phyloP scores from a whole-genome alignment of 2,329 filamentous ascomycete species.

The Ophiocordyceps unilateralis region DNA sequence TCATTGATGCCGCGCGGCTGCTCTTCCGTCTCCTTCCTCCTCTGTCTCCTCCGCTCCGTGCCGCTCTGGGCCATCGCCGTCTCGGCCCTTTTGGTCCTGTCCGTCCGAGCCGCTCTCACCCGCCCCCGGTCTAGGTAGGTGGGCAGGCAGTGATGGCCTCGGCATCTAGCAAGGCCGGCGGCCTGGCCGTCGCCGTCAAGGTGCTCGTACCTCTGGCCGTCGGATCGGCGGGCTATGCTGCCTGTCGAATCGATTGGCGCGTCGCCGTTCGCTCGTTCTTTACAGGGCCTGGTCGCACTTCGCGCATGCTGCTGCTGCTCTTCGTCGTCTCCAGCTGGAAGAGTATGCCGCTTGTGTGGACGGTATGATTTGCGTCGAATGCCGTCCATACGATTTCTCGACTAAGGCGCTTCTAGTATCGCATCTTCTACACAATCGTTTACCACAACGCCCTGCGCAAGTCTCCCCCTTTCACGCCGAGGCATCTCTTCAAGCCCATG shows the following conservation, averaged over 20 bases:
- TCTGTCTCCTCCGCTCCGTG: background rate
- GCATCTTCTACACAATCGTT: constrained; percentile 39
- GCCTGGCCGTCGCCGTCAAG: constrained; percentile 17
- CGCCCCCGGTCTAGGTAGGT: no score
- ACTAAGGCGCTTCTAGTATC: constrained; percentile 22
- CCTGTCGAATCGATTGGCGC: constrained; percentile 26
- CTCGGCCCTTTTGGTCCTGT: background rate
- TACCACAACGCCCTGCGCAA: constrained; percentile 34
- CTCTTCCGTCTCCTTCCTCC: background rate
- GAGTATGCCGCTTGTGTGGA: constrained; percentile 59
- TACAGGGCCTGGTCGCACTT: constrained; percentile 35
- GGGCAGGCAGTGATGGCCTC: constrained; percentile 14
- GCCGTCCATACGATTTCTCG: no score
- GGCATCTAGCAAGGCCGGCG: constrained; percentile 13
- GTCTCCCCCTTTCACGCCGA: constrained; percentile 31
- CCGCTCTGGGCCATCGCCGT: background rate
- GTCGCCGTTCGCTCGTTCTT: constrained; percentile 24
- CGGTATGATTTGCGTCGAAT: constrained; percentile 27
- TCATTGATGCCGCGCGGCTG: background rate
- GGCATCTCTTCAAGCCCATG: constrained; percentile 56
- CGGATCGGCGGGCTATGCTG: constrained; percentile 28
- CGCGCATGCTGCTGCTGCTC: constrained; percentile 32
- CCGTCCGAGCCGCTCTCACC: background rate
- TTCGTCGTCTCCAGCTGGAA: constrained; percentile 53
- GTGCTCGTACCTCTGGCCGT: constrained; percentile 23